Evolutionary conservation across 352 stramenopile genomes (phyloP), one percentile per base, ranked within the genome.

Genomic region (Hyaloperonospora arabidopsidis): DNA sequence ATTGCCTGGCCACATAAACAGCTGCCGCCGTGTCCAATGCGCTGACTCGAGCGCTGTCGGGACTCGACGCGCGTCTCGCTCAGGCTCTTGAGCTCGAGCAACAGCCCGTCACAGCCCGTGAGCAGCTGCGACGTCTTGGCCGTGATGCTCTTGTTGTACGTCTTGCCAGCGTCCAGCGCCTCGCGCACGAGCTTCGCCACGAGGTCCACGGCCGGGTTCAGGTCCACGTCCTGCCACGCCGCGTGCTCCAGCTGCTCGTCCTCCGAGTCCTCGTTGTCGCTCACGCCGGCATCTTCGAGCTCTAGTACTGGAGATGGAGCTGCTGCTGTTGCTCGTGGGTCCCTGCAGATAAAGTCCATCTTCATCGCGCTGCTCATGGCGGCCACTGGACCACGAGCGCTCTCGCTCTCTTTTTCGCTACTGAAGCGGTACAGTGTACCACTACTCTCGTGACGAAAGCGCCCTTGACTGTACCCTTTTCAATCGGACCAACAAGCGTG

Each of bases 131-230:
- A 86, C 3, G 82, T 92, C 68, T 87, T 89, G 52, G 79, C 68
- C 23, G 79, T 83, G 52, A 92, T 87, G 45, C 77, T 87, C 54
- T 89, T 88, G 66, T 89, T 92, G 67, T 89, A 92, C 23, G 79
- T 87, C 64, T 89, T 89, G 48, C 77, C 82, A 23, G 79, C 82
- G 38, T 93, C 82, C 23, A 90, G 54, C 23, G 76, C 74, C 17
- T 86, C 77, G 14, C 76, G 71, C n/a, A 88, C 63, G 2, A 93
- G 45, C 23, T 51, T 61, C 41, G 65, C 59, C 51, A 88, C 82
- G 46, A 93, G 51, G 19, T 93, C 79, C 40, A 87, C 79, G 19
- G 79, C 82, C n/a, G 82, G 82, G 46, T 87, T 89, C 55, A 93
- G 52, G 44, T 93, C 78, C 56, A 93, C 75, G 51, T 89, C 74